A percentile compares a stretch with the other conserved stretches of the same genome.
Conservation (phyloP, 179 eudicot species). For the Silene noctiflora region DNA sequence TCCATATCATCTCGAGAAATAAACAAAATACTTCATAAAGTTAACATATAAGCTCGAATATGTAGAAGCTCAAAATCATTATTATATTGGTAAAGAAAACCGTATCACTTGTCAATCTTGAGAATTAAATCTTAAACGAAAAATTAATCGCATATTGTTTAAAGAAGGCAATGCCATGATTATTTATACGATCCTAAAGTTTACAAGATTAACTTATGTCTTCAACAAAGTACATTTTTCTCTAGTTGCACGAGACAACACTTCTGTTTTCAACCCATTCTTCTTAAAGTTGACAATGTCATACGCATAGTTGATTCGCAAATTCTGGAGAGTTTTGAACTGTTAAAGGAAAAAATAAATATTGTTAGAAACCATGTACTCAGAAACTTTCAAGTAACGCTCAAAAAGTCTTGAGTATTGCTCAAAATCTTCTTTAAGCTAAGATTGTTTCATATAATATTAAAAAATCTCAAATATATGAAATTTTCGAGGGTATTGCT, state of each 20-base stretch:
- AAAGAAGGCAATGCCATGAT: neutral
- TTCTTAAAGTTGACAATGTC: neutral
- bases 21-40: too few relatives aligned
- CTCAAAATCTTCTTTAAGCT: too few relatives aligned
- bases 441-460: too few relatives aligned
- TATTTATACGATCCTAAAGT: neutral
- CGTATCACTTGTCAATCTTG: too few relatives aligned
- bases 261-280: neutral
- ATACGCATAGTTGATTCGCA: neutral
- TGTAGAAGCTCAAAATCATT: too few relatives aligned
- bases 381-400: neutral
- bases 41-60: too few relatives aligned
- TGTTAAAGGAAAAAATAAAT: neutral
- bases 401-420: neutral
- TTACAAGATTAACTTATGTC: neutral
- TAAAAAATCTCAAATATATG: too few relatives aligned
- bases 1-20: too few relatives aligned
- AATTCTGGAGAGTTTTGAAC: neutral
- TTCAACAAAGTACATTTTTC: neutral
- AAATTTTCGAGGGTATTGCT: too few relatives aligned
- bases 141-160: too few relatives aligned
- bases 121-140: too few relatives aligned
- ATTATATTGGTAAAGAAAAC: too few relatives aligned
- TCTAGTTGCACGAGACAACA: neutral
- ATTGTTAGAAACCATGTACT: neutral